phyloP scores from a whole-genome alignment of 1,139 yeast species.

The Saccharomyces hybrid region DNA sequence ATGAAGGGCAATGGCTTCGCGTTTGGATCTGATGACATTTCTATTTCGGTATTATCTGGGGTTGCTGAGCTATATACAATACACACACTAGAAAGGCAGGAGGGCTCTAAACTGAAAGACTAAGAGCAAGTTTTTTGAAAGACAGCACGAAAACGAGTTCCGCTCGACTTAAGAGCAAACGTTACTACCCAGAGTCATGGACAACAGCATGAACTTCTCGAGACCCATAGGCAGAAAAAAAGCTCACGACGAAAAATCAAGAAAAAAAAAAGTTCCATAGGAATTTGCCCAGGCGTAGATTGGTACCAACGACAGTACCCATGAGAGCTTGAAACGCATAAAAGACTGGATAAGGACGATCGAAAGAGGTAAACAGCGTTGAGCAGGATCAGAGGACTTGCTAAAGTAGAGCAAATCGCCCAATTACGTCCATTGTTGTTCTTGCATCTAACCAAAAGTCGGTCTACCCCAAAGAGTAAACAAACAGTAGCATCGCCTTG shows the following conservation, averaged over 20 bases:
- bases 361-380: not conserved
- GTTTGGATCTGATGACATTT: not conserved
- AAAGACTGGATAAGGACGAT: not conserved
- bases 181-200: not conserved
- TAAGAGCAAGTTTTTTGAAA: not conserved
- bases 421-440: not conserved
- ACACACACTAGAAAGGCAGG: not conserved
- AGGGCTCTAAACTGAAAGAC: not conserved
- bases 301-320: not conserved
- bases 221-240: not conserved
- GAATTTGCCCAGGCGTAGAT: not conserved
- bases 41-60: not conserved
- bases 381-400: not conserved
- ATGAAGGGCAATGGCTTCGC: constrained; percentile 4
- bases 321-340: not conserved
- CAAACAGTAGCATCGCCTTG: not conserved
- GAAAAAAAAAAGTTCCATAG: not conserved
- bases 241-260: not conserved
- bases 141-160: not conserved
- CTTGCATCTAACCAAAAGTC: not conserved
- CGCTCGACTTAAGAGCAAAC: not conserved
- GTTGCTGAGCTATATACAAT: not conserved
- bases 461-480: not conserved
- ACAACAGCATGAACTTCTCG: not conserved
- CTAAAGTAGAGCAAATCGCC: not conserved